Percentiles rank a stretch among this genome's conserved stretches.
phyloP scores from a whole-genome alignment of 805 yeast genomes.

The Yarrowia sp. region DNA sequence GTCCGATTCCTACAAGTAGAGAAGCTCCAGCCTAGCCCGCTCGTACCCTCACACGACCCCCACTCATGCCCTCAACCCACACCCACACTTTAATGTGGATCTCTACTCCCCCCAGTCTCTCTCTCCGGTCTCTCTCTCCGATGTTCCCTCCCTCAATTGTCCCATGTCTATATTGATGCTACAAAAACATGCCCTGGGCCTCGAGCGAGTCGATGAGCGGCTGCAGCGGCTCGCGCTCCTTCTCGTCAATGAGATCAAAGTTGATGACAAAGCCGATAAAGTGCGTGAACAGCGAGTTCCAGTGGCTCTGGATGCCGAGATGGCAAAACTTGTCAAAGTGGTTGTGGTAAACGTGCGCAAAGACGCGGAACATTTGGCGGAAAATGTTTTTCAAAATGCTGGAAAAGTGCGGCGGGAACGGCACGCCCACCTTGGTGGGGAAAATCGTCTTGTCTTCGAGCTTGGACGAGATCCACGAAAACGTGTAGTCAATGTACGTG shows the following conservation, averaged over 20 bases:
- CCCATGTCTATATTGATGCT: too few relatives aligned
- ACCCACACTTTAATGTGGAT: too few relatives aligned
- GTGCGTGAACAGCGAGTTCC: constrained; percentile 97
- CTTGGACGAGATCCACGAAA: constrained; percentile 85
- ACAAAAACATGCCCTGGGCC: constrained; percentile 55
- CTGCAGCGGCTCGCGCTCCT: constrained; percentile 74
- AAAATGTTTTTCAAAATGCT: constrained; percentile 82
- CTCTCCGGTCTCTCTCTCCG: too few relatives aligned
- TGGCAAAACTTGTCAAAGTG: constrained; percentile 95
- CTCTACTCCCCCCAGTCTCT: too few relatives aligned
- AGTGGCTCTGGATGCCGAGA: constrained; percentile 89
- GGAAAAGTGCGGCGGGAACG: constrained; percentile 82
- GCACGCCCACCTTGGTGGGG: constrained; percentile 84
- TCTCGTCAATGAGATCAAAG: constrained; percentile 72
- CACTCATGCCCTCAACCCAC: too few relatives aligned
- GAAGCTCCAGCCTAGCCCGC: too few relatives aligned
- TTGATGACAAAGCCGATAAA: constrained; percentile 83
- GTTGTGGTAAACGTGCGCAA: constrained; percentile 91
- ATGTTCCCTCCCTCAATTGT: too few relatives aligned
- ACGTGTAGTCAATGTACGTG: constrained; percentile 87
- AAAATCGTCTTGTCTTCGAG: constrained; percentile 84
- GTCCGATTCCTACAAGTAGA: too few relatives aligned
- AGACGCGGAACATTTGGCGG: constrained; percentile 89
- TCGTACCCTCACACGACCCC: too few relatives aligned
- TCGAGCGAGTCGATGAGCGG: constrained; percentile 78